These are phyloP conservation scores for Rhodotorula paludigena DNA, from an alignment of 768 basidiomycete species.

Conservation along the genomic window DNA sequence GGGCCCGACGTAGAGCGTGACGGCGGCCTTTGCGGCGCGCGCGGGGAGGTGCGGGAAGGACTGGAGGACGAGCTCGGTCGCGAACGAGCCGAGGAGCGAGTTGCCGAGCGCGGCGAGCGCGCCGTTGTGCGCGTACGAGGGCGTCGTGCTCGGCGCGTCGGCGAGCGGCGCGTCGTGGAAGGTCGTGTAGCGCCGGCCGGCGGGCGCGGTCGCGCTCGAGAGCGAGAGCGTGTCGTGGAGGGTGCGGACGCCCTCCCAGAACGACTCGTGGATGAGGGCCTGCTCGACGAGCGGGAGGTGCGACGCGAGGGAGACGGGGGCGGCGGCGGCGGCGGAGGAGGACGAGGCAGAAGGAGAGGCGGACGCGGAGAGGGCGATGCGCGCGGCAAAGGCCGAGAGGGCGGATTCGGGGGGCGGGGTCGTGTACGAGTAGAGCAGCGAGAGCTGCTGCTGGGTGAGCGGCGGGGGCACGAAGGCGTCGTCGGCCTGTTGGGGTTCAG, in stretches of 20 bases:
- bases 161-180: conserved; percentile 27
- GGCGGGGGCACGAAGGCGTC: conserved; percentile 21
- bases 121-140: conserved; percentile 61
- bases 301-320: conserved; percentile 2
- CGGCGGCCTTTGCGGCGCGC: conserved; percentile 80
- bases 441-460: conserved; percentile 19
- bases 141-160: conserved; percentile 50
- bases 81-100: conserved; percentile 81
- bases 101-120: conserved; percentile 74
- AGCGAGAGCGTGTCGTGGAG: conserved; percentile 48
- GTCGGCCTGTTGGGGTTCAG: neutral
- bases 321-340: neutral
- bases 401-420: conserved; percentile 34
- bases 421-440: conserved; percentile 35
- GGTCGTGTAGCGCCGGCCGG: conserved; percentile 56
- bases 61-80: conserved; percentile 68
- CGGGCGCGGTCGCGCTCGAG: conserved; percentile 57
- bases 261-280: conserved; percentile 30
- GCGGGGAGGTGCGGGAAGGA: conserved; percentile 87
- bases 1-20: conserved; percentile 86
- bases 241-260: conserved; percentile 18
- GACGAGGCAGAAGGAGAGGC: neutral
- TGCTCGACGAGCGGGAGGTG: conserved; percentile 35
- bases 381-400: conserved; percentile 35
- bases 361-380: conserved; percentile 10